A percentile compares a stretch with the other conserved stretches of the same genome.
Evolutionary conservation across 257 asterid species (phyloP).

Genomic region (Scutellaria galericulata): DNA sequence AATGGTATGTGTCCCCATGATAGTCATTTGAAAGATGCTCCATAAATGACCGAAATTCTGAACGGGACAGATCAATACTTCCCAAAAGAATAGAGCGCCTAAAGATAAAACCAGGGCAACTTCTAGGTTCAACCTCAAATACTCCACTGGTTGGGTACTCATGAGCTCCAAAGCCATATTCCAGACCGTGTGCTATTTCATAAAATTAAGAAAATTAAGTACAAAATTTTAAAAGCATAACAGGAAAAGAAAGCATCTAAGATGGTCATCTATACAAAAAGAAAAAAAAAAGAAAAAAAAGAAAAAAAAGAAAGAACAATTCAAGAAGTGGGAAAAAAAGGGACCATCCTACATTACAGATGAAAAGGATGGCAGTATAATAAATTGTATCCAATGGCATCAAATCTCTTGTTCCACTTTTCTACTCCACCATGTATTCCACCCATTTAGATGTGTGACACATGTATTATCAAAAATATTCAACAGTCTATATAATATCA

Average conservation of each 20-base stretch:
- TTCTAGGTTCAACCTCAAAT: slow-evolving; percentile 88
- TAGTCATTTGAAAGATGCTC: slow-evolving; percentile 74
- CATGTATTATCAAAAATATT: too few species aligned
- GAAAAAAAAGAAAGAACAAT: neutral
- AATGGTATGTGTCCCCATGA: slow-evolving; percentile 85
- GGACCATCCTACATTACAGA: neutral
- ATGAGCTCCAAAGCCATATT: slow-evolving; percentile 93
- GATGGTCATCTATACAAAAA: neutral
- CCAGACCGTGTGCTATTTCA: slow-evolving; percentile 77
- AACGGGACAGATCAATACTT: slow-evolving; percentile 70
- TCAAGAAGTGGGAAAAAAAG: slow-evolving; percentile 5
- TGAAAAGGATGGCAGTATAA: neutral
- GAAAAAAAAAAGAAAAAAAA: neutral
- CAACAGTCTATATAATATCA: too few species aligned
- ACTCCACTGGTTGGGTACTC: slow-evolving; percentile 88
- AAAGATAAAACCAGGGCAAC: slow-evolving; percentile 89
- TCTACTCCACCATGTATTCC: too few species aligned
- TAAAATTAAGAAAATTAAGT: slow-evolving; percentile 21
- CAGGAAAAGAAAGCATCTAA: slow-evolving; percentile 14
- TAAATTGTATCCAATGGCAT: neutral
- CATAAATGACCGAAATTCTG: slow-evolving; percentile 81
- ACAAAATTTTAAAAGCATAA: neutral
- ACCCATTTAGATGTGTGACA: too few species aligned
- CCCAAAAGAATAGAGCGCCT: slow-evolving; percentile 84
- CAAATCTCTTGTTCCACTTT: neutral